Base-by-base conservation (phyloP, 805 yeast genomes). In the Middelhovenomyces tepae region DNA sequence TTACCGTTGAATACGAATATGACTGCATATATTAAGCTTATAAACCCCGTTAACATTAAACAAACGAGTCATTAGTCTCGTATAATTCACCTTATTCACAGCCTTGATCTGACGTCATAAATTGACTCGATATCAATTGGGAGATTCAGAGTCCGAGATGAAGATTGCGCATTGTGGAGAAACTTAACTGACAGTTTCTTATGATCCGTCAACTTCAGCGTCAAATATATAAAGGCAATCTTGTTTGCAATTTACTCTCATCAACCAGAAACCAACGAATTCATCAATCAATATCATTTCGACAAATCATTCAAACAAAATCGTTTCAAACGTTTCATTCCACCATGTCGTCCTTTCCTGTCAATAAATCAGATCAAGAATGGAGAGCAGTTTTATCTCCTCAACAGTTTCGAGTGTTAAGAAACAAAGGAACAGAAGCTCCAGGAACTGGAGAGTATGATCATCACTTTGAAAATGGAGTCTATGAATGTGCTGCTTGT, bases 401-500 rank as follows among this genome's bases (percentile, higher is more conserved):
- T 1, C 74, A 66, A 28, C 96, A 89, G 52, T 80, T 81, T 53
- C 67, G 73, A 14, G 82, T 91, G 1, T 62, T 91, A 35, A 71
- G 95, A 43, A 69, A 78, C 40, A 74, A 71, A 50, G 82, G 76
- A 26, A 80, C 91, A 3, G 91, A 80, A 49, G 62, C 73, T 7
- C 81, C 89, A 2, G 59, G 63, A 40, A 57, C 75, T 3, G 87
- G 87, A 11, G 70, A 74, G 47, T 80, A 77, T 53, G 51, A 62
- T 21, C 55, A 63, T 15, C 67, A 71, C 33, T 59, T 64, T 23
- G 53, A 59, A 4, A 45, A 44, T 2, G 97, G 96, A 1, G 60
- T 71, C 2, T 91, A 86, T 56, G 60, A 62, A 28, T 91, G 99
- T 60, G 95, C 81, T 0, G 97, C 79, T 4, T 91, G 98, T 58